Evolutionary conservation across 306 rosid species (phyloP), one percentile per base, ranked within the genome.

Genomic region (Gynostemma pentaphyllum): DNA sequence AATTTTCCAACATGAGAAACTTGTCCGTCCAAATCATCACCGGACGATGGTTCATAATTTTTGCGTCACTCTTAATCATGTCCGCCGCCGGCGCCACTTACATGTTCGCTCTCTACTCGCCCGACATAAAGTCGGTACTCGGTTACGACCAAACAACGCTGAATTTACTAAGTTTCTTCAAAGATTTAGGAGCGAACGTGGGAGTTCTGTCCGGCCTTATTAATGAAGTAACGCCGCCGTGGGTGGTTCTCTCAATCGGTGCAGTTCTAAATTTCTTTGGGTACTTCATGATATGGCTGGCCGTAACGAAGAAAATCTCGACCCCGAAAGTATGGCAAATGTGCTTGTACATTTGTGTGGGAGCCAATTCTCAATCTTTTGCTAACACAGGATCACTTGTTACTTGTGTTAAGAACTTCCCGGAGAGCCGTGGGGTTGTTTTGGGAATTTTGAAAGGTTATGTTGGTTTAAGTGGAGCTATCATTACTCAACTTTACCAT

Each of bases 391-490:
- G 85, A 1, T 72, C 85, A 3, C 70, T 89, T 0, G 81, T 86
- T 46, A 82, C 95, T 0, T 75, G 95, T 16, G 87, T 89, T 65
- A 85, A 80, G 60, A 89, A 80, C 47, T 89, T 89, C 69, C 97
- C 95, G 0, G 80, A 78, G 41, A 82, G 68, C 47, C 76, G 95
- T 9, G 97, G 95, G 7, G 85, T 84, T 1, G 76, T 89, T 34
- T 80, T 86, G 34, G 97, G 95, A 13, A 86, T 89, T 28, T 61
- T 89, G 49, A 89, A 89, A 53, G 97, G 97, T 9, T 89, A 82
- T 23, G 84, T 82, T 1, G 91, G 95, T 30, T 66, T 72, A 1
- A 77, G 72, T 27, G 81, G 78, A 6, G 75, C 78, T 28, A 77
- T 77, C 13, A 55, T 72, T 4, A 77, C 81, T 7, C 77, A 76